Base-by-base conservation (phyloP, 306 rosid species). In the Comarum palustre region DNA sequence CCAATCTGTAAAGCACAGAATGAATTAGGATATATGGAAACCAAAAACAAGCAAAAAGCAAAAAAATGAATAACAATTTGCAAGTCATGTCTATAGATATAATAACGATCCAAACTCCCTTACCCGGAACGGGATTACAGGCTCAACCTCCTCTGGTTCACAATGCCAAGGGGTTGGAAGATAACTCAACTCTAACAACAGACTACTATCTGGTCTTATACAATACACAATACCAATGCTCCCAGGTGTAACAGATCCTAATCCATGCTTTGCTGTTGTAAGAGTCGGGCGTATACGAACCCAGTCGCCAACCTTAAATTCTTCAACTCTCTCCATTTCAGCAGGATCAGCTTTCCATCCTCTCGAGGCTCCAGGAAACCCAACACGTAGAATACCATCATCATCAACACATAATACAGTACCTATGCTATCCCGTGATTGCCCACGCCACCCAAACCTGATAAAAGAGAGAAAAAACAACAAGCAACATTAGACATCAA, bases 271-370 rank as follows among this genome's bases (percentile, higher is more conserved):
- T 61, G 97, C 95, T 41, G 92, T 83, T 72, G 99, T 94, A 75
- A 94, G 97, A 69, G 96, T 89, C 46, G 99, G 97, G 68, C 99
- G 97, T 57, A 94, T 89, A 29, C 99, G 97, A 79, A 94, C 91
- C 99, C 99, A 94, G 70, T 91, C 97, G 74, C 99, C 96, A 72
- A 94, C 97, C 82, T 89, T 94, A 86, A 88, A 94, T 79, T 94
- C 99, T 84, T 94, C 96, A 69, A 94, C 99, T 72, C 99, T 89
- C 69, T 91, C 99, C 99, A 94, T 94, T 82, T 94, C 99, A 12
- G 97, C 96, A 43, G 99, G 99, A 85, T 94, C 97, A 80, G 99
- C 99, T 76, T 91, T 89, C 97, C 99, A 94, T 78, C 99, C 99
- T 84, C 99, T 94, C 46, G 99, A 94, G 68, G 99, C 99, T 79